Evolutionary conservation across 75 land plant genomes (phyloP).

Genomic region (Picea glauca): DNA sequence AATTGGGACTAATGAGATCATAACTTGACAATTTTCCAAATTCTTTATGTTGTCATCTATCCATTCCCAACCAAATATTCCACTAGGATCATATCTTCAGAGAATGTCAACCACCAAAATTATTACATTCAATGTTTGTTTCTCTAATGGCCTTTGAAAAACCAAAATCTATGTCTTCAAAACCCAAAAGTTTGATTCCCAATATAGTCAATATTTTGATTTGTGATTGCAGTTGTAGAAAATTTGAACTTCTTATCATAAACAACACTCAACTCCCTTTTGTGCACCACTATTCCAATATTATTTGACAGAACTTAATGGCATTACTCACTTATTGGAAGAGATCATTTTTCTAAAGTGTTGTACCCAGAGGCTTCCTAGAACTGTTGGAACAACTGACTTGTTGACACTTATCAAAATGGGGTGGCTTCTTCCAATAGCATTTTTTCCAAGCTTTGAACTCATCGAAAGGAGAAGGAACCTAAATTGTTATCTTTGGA

Average conservation of each 20-base stretch:
- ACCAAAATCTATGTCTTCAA: too few species aligned
- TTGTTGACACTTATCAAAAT: background rate
- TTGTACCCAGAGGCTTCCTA: slow-evolving; percentile 7
- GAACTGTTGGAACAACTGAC: background rate
- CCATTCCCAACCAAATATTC: too few species aligned
- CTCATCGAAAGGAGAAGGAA: background rate
- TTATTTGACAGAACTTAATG: background rate
- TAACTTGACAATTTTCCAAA: too few species aligned
- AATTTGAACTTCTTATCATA: background rate
- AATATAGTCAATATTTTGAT: too few species aligned
- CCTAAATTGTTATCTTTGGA: too few species aligned
- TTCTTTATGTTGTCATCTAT: too few species aligned
- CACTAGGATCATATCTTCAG: too few species aligned
- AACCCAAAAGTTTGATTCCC: too few species aligned
- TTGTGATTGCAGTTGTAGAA: background rate
- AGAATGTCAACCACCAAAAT: too few species aligned
- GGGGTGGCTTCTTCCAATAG: slow-evolving; percentile 4
- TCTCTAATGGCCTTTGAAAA: too few species aligned
- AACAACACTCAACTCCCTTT: background rate
- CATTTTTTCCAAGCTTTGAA: slow-evolving; percentile 12
- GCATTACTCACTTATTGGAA: background rate
- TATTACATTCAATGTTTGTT: too few species aligned
- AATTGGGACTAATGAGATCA: too few species aligned
- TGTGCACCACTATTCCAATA: background rate
- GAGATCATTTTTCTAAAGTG: background rate